phyloP scores from a whole-genome alignment of 202 grass and related monocot genomes.

The Panicum virgatum region DNA sequence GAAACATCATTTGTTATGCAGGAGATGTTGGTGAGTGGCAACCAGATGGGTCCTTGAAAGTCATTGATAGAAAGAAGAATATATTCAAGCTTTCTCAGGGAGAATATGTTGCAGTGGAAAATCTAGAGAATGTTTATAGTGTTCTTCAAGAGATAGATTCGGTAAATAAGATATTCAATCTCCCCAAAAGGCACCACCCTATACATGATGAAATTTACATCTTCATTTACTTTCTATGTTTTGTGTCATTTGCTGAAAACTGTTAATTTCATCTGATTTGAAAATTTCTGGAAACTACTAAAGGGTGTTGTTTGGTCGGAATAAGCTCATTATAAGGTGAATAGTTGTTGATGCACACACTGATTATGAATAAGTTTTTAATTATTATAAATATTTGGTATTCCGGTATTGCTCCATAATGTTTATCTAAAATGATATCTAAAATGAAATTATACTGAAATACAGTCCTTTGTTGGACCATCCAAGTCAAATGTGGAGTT shows the following conservation, averaged over 20 bases:
- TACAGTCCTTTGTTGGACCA: not conserved
- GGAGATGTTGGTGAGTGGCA: conserved; percentile 98
- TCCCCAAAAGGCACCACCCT: not conserved
- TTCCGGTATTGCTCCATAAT: not conserved
- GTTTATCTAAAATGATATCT: too few species aligned
- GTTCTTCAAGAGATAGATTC: conserved; percentile 75
- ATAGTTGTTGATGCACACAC: not conserved
- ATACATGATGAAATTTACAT: not conserved
- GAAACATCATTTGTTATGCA: conserved; percentile 41
- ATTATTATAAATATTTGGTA: not conserved
- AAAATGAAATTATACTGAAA: not conserved
- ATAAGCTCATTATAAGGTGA: not conserved
- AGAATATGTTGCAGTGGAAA: conserved; percentile 94
- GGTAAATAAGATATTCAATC: conserved; percentile 42
- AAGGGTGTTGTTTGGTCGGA: not conserved
- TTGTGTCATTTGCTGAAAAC: not conserved
- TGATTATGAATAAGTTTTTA: not conserved
- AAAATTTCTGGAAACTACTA: not conserved
- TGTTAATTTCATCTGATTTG: not conserved
- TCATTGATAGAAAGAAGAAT: conserved; percentile 98
- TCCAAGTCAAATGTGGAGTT: not conserved
- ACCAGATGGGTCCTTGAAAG: conserved; percentile 78
- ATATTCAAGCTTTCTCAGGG: conserved; percentile 99
- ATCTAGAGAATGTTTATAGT: conserved; percentile 88
- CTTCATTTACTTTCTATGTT: not conserved